A percentile compares a stretch with the other conserved stretches of the same genome.
Evolutionary conservation across 192 early-diverging fungal species (phyloP).

Genomic region (Backusella circina): DNA sequence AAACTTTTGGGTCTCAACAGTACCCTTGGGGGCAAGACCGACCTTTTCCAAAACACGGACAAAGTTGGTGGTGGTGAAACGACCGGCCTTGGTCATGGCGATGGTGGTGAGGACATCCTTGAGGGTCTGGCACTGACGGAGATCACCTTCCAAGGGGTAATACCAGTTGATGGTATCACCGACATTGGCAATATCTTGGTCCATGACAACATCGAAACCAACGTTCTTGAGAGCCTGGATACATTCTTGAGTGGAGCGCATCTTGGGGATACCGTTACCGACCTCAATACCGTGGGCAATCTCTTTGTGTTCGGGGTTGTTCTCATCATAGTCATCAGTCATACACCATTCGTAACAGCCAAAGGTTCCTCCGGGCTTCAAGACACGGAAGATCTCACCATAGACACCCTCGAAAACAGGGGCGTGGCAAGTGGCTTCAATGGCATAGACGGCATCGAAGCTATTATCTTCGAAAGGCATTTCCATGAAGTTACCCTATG

Average conservation of each 20-base stretch:
- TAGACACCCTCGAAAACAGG: constrained; percentile 84
- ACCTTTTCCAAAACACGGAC: constrained; percentile 76
- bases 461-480: constrained; percentile 80
- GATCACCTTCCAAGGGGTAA: constrained; percentile 67
- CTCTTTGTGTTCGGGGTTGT: constrained; percentile 64
- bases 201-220: constrained; percentile 81
- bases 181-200: constrained; percentile 60
- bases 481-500: constrained; percentile 84
- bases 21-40: constrained; percentile 83
- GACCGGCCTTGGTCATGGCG: constrained; percentile 55
- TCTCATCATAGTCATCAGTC: constrained; percentile 83
- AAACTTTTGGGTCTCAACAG: constrained; percentile 77
- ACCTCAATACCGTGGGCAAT: constrained; percentile 84
- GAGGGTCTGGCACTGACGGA: constrained; percentile 41
- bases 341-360: constrained; percentile 95
- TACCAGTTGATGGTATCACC: constrained; percentile 83
- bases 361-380: constrained; percentile 92
- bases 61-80: constrained; percentile 73
- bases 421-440: constrained; percentile 93
- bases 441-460: constrained; percentile 93
- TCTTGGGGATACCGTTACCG: constrained; percentile 88
- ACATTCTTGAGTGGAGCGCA: constrained; percentile 71
- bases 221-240: constrained; percentile 77
- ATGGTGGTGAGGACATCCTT: constrained; percentile 48
- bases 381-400: constrained; percentile 82